Evolutionary conservation across 1,284 basidiomycete species (phyloP), one percentile per base, ranked within the genome.

Genomic region (Sporisorium graminicola): DNA sequence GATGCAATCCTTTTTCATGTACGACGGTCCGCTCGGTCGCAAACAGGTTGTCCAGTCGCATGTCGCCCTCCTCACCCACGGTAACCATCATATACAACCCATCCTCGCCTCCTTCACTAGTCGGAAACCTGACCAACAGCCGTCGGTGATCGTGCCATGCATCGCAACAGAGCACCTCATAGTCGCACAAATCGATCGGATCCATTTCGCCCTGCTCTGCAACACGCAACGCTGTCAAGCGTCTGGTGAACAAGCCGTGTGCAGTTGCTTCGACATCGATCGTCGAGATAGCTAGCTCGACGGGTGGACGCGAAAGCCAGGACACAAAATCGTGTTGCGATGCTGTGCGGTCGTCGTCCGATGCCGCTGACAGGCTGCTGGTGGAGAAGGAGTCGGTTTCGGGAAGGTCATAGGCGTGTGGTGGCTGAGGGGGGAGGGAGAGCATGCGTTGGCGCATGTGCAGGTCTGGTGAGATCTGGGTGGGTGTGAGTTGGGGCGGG

Each of bases 391-490:
- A n/a, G 40, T 43, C 40, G 40, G n/a, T 8, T 35, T 64, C 65
- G 47, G 57, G 5, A 8, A 54, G 5, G 22, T 76, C 73, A 42
- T 46, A 27, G 16, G 60, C 68, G 16, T 9, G 13, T 3, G 68
- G 67, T 4, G 61, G 20, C 27, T 53, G 24, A 1, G 50, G n/a
- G 5, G 65, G 40, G 0, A 73, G 54, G 18, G 55, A 57, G 13
- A 77, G 63, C 52, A 77, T 65, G 5, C 65, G 69, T 16, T 69
- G 69, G 14, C 74, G 65, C 69, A 63, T 72, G 6, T 13, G 46
- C 7, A 77, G 59, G 40, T 73, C 70, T 20, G 63, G 27, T 2
- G 73, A 71, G 22, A 71, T 42, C 24, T 71, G 73, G 18, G n/a
- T 1, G 1, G 26, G 51, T 1, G 27, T 14, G 10, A 75, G 49